These are phyloP conservation scores for Penicillium sp. DNA, from an alignment of 2,329 filamentous ascomycete genomes.

Conservation along the genomic window DNA sequence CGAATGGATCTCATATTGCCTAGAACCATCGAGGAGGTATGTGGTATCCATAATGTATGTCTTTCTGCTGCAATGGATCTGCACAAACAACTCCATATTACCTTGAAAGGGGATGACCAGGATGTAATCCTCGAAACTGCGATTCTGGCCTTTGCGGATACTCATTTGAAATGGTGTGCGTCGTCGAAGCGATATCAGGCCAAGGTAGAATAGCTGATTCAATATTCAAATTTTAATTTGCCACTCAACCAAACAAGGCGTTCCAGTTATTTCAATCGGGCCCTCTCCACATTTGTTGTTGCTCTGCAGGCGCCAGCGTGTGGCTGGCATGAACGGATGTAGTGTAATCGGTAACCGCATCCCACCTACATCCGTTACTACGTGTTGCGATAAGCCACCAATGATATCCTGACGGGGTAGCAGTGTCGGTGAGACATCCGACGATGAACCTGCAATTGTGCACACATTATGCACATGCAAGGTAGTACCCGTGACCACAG, in stretches of 20 bases:
- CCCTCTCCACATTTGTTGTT: background rate
- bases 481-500: too few relatives aligned
- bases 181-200: conserved; percentile 5
- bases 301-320: background rate
- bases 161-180: conserved; percentile 4
- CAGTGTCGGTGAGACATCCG: background rate
- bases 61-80: background rate
- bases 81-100: background rate
- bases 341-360: background rate
- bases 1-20: background rate
- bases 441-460: too few relatives aligned
- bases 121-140: background rate
- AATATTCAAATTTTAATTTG: background rate
- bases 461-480: too few relatives aligned
- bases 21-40: background rate
- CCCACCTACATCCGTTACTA: background rate
- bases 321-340: background rate
- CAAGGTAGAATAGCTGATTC: background rate
- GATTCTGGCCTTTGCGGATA: background rate
- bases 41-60: conserved; percentile 1
- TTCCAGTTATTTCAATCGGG: background rate
- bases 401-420: background rate
- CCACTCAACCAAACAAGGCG: background rate
- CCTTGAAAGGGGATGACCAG: background rate
- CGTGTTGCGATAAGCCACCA: background rate